Evolutionary conservation across 768 basidiomycete genomes (phyloP).

Genomic region (Xanthoconium purpureum): DNA sequence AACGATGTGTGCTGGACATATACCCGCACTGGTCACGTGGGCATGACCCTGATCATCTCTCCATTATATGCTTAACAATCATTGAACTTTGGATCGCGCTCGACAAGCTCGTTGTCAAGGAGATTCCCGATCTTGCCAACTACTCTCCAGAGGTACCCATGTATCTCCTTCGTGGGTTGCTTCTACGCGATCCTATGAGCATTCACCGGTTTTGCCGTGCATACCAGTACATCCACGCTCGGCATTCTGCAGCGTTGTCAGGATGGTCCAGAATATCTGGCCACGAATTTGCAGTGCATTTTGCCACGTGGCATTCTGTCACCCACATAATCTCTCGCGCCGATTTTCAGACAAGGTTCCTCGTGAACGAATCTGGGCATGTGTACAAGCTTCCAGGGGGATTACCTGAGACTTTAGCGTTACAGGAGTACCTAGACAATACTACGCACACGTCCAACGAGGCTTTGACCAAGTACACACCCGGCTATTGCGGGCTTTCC

Average conservation of each 20-base stretch:
- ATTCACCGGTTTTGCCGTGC: neutral
- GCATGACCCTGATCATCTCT: neutral
- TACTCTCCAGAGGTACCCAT: neutral
- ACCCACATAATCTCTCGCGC: no score
- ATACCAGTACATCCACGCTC: neutral
- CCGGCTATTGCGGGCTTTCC: neutral
- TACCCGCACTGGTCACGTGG: no score
- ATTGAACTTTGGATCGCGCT: neutral
- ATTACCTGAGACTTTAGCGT: no score
- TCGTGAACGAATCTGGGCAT: no score
- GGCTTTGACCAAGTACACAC: neutral
- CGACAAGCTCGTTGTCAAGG: neutral
- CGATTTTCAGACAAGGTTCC: no score
- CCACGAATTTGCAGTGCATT: no score
- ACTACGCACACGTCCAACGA: neutral
- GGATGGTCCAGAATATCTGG: no score
- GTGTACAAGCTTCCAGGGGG: no score
- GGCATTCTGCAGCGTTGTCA: neutral
- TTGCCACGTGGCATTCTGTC: no score
- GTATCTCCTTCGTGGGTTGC: neutral
- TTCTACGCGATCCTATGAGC: neutral
- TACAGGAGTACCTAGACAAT: neutral
- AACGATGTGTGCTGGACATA: no score
- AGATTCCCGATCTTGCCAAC: neutral
- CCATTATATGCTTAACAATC: neutral